These are phyloP conservation scores for Verbena officinalis DNA, from an alignment of 257 asterid genomes.

Conservation along the genomic window DNA sequence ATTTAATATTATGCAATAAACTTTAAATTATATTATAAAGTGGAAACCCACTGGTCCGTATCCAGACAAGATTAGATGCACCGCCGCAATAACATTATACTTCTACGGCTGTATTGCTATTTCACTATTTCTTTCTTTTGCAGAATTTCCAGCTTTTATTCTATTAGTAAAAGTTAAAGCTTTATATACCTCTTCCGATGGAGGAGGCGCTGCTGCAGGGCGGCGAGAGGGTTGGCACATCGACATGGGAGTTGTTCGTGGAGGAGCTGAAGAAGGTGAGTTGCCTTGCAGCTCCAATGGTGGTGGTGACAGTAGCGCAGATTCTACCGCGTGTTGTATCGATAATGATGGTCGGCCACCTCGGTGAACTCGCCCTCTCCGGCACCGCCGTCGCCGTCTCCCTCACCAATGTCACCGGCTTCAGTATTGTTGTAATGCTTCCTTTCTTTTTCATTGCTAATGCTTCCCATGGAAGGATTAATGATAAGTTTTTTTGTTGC, in stretches of 20 bases:
- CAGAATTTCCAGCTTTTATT: not conserved
- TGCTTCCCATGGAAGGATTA: not conserved
- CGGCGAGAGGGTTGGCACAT: not conserved
- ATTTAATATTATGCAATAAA: too few relatives aligned
- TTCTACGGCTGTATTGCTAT: too few relatives aligned
- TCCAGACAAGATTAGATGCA: too few relatives aligned
- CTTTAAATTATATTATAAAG: too few relatives aligned
- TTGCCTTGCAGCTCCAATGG: conserved; percentile 43
- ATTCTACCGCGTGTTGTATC: conserved; percentile 28
- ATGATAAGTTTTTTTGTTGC: not conserved
- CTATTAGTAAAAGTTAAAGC: not conserved
- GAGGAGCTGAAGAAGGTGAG: conserved; percentile 37
- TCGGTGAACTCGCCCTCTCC: conserved; percentile 38
- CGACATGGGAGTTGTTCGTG: conserved; percentile 19
- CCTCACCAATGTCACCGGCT: conserved; percentile 42
- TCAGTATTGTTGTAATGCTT: conserved; percentile 25
- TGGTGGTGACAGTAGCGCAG: conserved; percentile 37
- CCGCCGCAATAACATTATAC: not conserved
- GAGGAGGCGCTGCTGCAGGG: conserved; percentile 8
- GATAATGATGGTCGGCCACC: conserved; percentile 46
- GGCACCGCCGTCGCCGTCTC: conserved; percentile 44
- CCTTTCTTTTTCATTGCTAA: not conserved
- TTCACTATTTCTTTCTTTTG: not conserved
- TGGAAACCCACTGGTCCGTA: too few relatives aligned
- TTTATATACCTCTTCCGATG: not conserved